Evolutionary conservation across 805 yeast species (phyloP), one percentile per base, ranked within the genome.

Genomic region (Metschnikowia vanudenii): DNA sequence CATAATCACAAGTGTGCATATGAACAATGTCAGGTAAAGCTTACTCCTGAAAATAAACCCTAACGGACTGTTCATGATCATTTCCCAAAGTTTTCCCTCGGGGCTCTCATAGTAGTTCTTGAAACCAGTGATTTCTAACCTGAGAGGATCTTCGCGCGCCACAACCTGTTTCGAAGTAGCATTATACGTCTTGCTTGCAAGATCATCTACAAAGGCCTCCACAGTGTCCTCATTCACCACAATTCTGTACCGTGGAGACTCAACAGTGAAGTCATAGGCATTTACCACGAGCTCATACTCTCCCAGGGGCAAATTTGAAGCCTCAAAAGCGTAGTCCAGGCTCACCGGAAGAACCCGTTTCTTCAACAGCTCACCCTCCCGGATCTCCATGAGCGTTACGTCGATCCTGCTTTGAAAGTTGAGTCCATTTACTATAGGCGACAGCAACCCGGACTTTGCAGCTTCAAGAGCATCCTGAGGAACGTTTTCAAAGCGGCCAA

Each of bases 11-110:
- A 67, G 39, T 24, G 61, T 51, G 4, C 63, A 49, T 11, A 54
- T 43, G 44, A 72, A 71, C 35, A 70, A 47, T 11, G 65, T 53
- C 7, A 75, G 67, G 55, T 67, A 71, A n/a, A 58, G 33, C 26
- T 49, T 58, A 55, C 64, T 73, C 40, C 57, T 60, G 55, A 73
- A 71, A 12, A 73, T 67, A 48, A 64, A 61, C 7, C 77, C 77
- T 32, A 73, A 58, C 3, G 77, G 77, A 54, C 74, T 64, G 46
- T 58, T 60, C 64, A 66, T 50, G 9, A 72, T 33, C 65, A 71
- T 59, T 35, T 62, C 69, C 1, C 48, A 35, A 17, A 72, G 38
- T 13, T 67, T 61, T 13, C 68, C 63, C 45, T 49, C 62, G 4
- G 67, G 52, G 17, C 45, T 47, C 49, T 69, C 72, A 50, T 72